Percentiles rank a stretch among this genome's conserved stretches.
Conservation (phyloP, 169 alveolate species). For the Eimeria tenella region DNA sequence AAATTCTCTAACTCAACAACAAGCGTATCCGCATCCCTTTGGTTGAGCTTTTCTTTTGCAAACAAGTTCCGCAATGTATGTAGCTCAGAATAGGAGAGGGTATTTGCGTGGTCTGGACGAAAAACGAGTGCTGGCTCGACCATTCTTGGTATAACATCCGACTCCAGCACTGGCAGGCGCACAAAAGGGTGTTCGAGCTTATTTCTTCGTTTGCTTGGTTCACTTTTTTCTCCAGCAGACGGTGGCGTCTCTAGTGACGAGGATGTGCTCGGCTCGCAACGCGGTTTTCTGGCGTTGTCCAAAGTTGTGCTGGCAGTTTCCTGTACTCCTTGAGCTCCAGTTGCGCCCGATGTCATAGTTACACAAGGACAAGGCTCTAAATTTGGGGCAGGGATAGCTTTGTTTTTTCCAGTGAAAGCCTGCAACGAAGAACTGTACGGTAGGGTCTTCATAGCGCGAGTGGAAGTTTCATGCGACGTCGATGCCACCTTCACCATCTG, state of each 20-base stretch:
- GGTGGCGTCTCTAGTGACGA: neutral
- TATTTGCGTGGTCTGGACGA: neutral
- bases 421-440: neutral
- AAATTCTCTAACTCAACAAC: neutral
- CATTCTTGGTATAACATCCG: neutral
- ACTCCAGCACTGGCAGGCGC: conserved; percentile 21
- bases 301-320: neutral
- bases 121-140: neutral
- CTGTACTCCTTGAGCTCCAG: neutral
- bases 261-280: neutral
- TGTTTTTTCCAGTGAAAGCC: neutral
- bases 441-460: neutral
- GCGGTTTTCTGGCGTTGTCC: neutral
- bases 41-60: neutral
- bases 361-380: too few species aligned
- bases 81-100: neutral
- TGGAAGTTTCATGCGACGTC: neutral
- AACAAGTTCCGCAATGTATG: neutral
- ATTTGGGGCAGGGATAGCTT: too few species aligned
- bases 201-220: neutral
- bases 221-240: neutral
- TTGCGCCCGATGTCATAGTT: neutral
- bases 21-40: neutral
- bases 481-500: neutral
- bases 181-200: neutral